Base-by-base conservation (phyloP, 2,329 filamentous ascomycete genomes). In the Alternaria rosae region DNA sequence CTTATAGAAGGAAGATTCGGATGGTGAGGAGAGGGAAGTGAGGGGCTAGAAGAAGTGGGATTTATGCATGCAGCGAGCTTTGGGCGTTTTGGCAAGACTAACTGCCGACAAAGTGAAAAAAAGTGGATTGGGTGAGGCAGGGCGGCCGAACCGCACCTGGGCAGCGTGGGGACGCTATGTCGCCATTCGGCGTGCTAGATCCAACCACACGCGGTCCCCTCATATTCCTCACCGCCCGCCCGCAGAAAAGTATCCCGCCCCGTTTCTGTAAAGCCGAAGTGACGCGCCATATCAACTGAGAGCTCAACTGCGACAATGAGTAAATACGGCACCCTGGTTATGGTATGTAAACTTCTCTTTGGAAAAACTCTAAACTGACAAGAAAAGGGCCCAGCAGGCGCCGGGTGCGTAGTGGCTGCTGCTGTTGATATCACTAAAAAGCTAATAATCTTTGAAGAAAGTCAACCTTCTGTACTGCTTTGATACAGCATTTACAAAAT, bases 241-340 rank as follows among this genome's bases (percentile, higher is more conserved):
- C 62, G 64, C 60, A 65, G 57, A 67, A 69, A 53, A 47, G 35
- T 59, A 57, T 58, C 67, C 68, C 66, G 65, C 61, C 47, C 35
- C 52, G 41, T 50, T 54, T 54, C 15, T 43, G 42, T 41, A n/a
- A 17, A 23, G 56, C 50, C 38, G 51, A 50, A 51, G 8, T 57
- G 64, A 57, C 61, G 55, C 59, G 57, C 55, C 41, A 28, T 38
- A 42, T 50, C 48, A 43, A 32, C 55, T 26, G 7, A 51, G 38
- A 23, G 52, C 42, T 13, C 51, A 25, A 54, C 70, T 50, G 63
- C 68, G 62, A 83, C 61, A 68, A 97, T 96, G 93, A 94, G 92
- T 81, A 97, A 97, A 81, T 98, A 94, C 78, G 95, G 95, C 55
- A 90, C 92, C 68, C 90, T 98, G 81, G 90, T 98, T 64, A 97